These are phyloP conservation scores for Solanum hybrid DNA, from an alignment of 305 asterid species.

Conservation along the genomic window DNA sequence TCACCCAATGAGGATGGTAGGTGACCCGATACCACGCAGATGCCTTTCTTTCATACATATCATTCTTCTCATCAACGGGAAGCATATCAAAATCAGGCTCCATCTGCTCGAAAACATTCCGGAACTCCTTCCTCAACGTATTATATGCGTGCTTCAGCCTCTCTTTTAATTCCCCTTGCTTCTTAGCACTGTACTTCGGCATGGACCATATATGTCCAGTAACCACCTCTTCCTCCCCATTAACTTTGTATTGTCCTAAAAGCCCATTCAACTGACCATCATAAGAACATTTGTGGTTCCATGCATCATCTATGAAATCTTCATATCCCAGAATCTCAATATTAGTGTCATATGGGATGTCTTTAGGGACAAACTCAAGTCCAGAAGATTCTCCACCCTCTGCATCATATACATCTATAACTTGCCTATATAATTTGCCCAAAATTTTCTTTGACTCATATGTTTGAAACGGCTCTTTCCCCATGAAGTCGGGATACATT, in stretches of 20 bases:
- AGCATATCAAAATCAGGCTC: conserved; percentile 38
- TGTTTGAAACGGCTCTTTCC: conserved; percentile 59
- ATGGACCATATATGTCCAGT: conserved; percentile 94
- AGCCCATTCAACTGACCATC: conserved; percentile 75
- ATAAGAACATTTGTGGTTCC: conserved; percentile 60
- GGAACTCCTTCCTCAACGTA: conserved; percentile 60
- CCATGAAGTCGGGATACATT: conserved; percentile 96
- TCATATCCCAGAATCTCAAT: conserved; percentile 51
- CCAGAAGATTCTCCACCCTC: conserved; percentile 30
- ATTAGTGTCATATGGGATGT: conserved; percentile 46
- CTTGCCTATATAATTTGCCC: conserved; percentile 67
- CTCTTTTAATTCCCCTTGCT: conserved; percentile 77
- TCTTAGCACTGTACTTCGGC: conserved; percentile 61
- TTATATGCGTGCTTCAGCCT: conserved; percentile 75
- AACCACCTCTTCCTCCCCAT: conserved; percentile 73
- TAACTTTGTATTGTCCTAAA: conserved; percentile 72
- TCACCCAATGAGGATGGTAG: conserved; percentile 59
- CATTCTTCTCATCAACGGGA: conserved; percentile 49
- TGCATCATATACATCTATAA: conserved; percentile 38
- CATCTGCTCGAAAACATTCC: conserved; percentile 67
- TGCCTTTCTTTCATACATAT: conserved; percentile 66
- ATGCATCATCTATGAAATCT: conserved; percentile 46
- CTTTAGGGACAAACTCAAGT: conserved; percentile 9
- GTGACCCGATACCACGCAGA: conserved; percentile 95
- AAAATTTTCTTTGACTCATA: conserved; percentile 54